These are phyloP conservation scores for Baeospora myosura DNA, from an alignment of 1,284 basidiomycete genomes.

Conservation along the genomic window DNA sequence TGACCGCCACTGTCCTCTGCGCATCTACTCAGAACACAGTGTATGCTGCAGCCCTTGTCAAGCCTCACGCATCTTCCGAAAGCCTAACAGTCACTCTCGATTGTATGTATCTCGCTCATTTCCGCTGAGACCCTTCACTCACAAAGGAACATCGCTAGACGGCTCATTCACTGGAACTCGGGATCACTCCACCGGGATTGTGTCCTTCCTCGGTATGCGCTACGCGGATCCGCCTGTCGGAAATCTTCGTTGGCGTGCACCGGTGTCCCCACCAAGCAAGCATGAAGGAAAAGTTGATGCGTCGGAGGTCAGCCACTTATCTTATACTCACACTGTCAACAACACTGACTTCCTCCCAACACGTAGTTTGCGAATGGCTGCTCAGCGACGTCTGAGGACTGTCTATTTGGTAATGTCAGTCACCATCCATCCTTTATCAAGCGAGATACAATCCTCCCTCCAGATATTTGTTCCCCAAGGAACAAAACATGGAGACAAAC, in stretches of 20 bases:
- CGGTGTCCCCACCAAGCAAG: conserved; percentile 28
- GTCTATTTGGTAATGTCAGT: conserved; percentile 33
- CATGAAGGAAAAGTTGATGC: conserved; percentile 29
- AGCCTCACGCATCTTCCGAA: too few species aligned
- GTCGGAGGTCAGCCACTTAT: conserved; percentile 3
- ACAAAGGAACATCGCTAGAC: conserved; percentile 22
- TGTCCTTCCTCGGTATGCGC: conserved; percentile 28
- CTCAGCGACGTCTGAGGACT: conserved; percentile 30
- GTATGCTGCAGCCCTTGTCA: too few species aligned
- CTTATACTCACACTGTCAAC: neutral
- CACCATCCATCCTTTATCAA: neutral
- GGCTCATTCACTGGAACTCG: conserved; percentile 28
- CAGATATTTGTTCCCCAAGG: conserved; percentile 27
- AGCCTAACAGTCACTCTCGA: neutral
- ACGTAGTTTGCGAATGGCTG: conserved; percentile 26
- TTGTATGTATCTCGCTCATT: neutral
- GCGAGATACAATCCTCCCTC: neutral
- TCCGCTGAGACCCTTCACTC: neutral
- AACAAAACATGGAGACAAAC: conserved; percentile 14
- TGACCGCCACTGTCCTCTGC: too few species aligned
- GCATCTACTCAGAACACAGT: too few species aligned
- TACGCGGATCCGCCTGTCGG: conserved; percentile 33
- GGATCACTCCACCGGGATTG: conserved; percentile 23
- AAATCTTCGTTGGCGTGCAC: conserved; percentile 29
- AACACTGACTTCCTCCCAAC: neutral